Evolutionary conservation across 495 filamentous ascomycete genomes (phyloP).

Genomic region (Cercophora scortea): DNA sequence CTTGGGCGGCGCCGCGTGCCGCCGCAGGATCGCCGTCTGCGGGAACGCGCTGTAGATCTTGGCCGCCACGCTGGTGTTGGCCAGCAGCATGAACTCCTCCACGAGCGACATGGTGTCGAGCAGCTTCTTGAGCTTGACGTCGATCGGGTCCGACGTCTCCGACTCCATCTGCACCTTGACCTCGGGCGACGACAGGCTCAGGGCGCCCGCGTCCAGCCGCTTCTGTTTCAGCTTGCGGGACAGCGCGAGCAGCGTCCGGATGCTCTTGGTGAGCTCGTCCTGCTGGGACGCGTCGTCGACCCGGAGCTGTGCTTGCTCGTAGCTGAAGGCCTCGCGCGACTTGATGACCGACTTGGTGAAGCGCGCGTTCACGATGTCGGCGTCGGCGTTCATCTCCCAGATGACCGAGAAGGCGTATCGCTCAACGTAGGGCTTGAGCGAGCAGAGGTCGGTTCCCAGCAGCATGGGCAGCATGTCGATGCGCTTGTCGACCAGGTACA

Average conservation of each 20-base stretch:
- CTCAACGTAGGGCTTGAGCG: conserved; percentile 93
- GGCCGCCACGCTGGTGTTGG: conserved; percentile 85
- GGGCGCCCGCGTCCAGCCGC: conserved; percentile 88
- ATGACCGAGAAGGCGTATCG: conserved; percentile 92
- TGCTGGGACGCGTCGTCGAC: conserved; percentile 82
- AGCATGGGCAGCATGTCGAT: conserved; percentile 98
- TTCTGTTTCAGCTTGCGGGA: conserved; percentile 94
- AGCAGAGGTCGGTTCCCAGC: conserved; percentile 92
- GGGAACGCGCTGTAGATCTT: conserved; percentile 87
- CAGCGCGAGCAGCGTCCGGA: conserved; percentile 78
- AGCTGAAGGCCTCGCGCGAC: conserved; percentile 96
- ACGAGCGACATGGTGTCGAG: conserved; percentile 97
- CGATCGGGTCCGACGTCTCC: conserved; percentile 90
- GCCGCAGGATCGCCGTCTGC: conserved; percentile 86
- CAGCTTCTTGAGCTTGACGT: conserved; percentile 88
- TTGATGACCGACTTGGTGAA: conserved; percentile 98
- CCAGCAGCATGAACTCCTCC: conserved; percentile 98
- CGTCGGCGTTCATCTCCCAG: conserved; percentile 84
- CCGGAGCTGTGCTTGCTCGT: conserved; percentile 87
- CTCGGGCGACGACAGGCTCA: conserved; percentile 93
- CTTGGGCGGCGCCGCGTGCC: conserved; percentile 85
- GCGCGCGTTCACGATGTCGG: conserved; percentile 68
- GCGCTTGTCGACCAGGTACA: conserved; percentile 96
- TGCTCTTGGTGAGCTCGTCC: conserved; percentile 83
- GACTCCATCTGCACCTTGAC: conserved; percentile 89